These are phyloP conservation scores for Cercospora brassicicola DNA, from an alignment of 2,329 filamentous ascomycete genomes.

Conservation along the genomic window DNA sequence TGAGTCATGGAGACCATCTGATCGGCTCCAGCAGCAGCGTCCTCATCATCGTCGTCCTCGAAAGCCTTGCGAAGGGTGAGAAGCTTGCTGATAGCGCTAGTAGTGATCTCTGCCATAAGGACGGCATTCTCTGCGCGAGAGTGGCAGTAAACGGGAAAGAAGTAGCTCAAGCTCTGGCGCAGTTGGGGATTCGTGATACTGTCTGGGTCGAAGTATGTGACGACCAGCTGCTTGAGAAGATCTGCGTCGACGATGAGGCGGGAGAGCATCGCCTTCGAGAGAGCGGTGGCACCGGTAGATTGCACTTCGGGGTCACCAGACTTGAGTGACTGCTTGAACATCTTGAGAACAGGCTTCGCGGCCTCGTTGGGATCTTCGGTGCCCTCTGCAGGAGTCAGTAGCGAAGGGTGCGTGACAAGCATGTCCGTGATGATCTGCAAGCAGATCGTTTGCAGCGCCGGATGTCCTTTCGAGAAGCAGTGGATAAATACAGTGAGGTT, in stretches of 20 bases:
- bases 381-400: constrained; percentile 57
- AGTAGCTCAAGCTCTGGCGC: constrained; percentile 85
- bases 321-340: constrained; percentile 80
- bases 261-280: constrained; percentile 82
- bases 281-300: constrained; percentile 74
- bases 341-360: constrained; percentile 70
- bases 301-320: constrained; percentile 73
- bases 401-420: constrained; percentile 79
- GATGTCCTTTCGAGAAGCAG: constrained; percentile 91
- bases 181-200: constrained; percentile 78
- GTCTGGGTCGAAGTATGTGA: constrained; percentile 84
- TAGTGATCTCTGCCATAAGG: constrained; percentile 72
- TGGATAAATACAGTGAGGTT: constrained; percentile 93
- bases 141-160: constrained; percentile 91
- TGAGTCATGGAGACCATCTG: constrained; percentile 70
- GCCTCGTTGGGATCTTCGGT: constrained; percentile 36
- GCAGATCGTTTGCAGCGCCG: constrained; percentile 83
- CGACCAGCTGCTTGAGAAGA: constrained; percentile 78
- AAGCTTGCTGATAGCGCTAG: constrained; percentile 73
- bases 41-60: constrained; percentile 53
- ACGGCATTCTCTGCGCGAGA: constrained; percentile 78
- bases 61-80: constrained; percentile 40
- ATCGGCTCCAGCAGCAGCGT: constrained; percentile 66
- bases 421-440: constrained; percentile 93
- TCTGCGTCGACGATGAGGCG: constrained; percentile 70